phyloP scores from a whole-genome alignment of 768 basidiomycete species.

The Tricholoma furcatifolium region DNA sequence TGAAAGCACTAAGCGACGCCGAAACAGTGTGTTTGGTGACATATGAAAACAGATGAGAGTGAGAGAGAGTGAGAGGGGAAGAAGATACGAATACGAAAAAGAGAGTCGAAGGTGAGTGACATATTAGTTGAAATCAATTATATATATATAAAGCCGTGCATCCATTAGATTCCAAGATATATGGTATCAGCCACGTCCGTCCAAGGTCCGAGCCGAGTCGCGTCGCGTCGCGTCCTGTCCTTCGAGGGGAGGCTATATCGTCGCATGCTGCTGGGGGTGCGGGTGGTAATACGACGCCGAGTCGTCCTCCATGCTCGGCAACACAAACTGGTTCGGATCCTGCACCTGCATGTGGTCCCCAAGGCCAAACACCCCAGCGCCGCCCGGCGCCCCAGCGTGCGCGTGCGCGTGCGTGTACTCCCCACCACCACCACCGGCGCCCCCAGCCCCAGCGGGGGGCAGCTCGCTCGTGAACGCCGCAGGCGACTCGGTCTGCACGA shows the following conservation, averaged over 20 bases:
- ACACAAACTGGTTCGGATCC: slow-evolving; percentile 17
- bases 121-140: slow-evolving; percentile 6
- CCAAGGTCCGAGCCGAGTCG: too few species aligned
- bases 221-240: too few species aligned
- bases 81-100: not conserved
- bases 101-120: not conserved
- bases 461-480: slow-evolving; percentile 36
- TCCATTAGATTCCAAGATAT: slow-evolving; percentile 7
- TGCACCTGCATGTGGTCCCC: slow-evolving; percentile 5
- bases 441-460: slow-evolving; percentile 15
- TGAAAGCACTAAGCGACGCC: too few species aligned
- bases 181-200: not conserved
- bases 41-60: slow-evolving; percentile 1
- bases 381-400: slow-evolving; percentile 17
- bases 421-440: too few species aligned
- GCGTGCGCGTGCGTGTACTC: too few species aligned
- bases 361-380: slow-evolving; percentile 9
- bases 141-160: not conserved
- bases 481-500: slow-evolving; percentile 39
- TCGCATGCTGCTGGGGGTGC: slow-evolving; percentile 11
- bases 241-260: slow-evolving; percentile 6
- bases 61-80: too few species aligned
- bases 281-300: slow-evolving; percentile 15
- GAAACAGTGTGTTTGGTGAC: not conserved
- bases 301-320: slow-evolving; percentile 16